Evolutionary conservation across 2,329 filamentous ascomycete species (phyloP).

Genomic region (Exophiala oligosperma): DNA sequence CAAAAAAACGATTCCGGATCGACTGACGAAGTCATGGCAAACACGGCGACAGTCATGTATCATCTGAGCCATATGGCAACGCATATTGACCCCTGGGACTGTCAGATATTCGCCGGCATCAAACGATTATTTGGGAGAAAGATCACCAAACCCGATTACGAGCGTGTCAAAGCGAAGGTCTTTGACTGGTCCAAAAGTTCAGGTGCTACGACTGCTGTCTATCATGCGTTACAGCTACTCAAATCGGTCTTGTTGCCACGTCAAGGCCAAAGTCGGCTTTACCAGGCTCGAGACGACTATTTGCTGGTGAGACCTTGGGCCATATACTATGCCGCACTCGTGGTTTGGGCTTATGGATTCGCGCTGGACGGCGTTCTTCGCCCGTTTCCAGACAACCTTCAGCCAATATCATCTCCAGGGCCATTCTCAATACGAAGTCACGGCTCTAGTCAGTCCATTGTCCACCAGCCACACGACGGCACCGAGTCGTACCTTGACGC

Average conservation of each 20-base stretch:
- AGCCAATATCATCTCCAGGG: constrained; percentile 14
- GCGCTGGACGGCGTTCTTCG: constrained; percentile 78
- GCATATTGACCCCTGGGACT: constrained; percentile 93
- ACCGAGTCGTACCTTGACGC: constrained; percentile 47
- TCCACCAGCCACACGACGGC: constrained; percentile 19
- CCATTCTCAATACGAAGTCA: constrained; percentile 15
- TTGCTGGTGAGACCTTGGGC: constrained; percentile 95
- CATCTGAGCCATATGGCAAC: constrained; percentile 96
- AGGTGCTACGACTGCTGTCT: constrained; percentile 83
- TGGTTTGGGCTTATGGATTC: constrained; percentile 92
- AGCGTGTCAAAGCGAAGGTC: constrained; percentile 72
- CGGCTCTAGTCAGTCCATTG: constrained; percentile 17
- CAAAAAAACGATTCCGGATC: constrained; percentile 19
- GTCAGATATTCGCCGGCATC: constrained; percentile 89
- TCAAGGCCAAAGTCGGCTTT: constrained; percentile 49
- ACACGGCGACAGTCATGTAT: constrained; percentile 83
- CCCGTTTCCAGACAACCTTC: constrained; percentile 35
- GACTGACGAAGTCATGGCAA: constrained; percentile 71
- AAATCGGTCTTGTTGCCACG: constrained; percentile 59
- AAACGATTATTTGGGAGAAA: constrained; percentile 79
- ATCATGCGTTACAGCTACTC: constrained; percentile 86
- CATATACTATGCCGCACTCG: constrained; percentile 84
- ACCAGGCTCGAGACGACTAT: constrained; percentile 83
- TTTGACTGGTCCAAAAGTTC: constrained; percentile 86
- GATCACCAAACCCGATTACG: constrained; percentile 79